phyloP scores from a whole-genome alignment of 306 rosid genomes.

The Oemleria cerasiformis region DNA sequence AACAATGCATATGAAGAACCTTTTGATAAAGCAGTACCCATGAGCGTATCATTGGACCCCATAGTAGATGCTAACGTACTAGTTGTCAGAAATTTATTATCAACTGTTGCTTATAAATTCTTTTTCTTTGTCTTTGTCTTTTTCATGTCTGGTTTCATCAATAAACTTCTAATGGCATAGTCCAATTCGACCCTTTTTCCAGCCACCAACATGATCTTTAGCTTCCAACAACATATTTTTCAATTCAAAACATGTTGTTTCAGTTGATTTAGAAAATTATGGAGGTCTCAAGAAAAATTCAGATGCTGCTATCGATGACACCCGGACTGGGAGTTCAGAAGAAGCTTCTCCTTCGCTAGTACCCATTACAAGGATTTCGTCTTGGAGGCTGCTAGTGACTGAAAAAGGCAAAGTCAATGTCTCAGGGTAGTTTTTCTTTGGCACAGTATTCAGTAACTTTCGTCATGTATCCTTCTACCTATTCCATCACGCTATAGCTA shows the following conservation, averaged over 20 bases:
- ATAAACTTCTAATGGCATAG: slow-evolving; percentile 13
- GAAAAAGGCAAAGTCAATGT: slow-evolving; percentile 56
- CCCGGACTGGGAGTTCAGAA: neutral
- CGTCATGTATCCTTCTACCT: slow-evolving; percentile 12
- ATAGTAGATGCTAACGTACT: slow-evolving; percentile 7
- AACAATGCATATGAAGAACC: neutral
- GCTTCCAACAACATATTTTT: slow-evolving; percentile 30
- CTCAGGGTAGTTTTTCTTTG: slow-evolving; percentile 40
- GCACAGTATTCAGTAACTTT: slow-evolving; percentile 9
- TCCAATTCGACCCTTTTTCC: slow-evolving; percentile 3
- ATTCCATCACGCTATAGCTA: slow-evolving; percentile 5
- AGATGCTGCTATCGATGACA: slow-evolving; percentile 12
- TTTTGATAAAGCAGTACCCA: neutral
- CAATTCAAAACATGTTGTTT: slow-evolving; percentile 45
- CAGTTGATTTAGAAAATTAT: slow-evolving; percentile 61
- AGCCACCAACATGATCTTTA: slow-evolving; percentile 3
- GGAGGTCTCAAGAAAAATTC: slow-evolving; percentile 38
- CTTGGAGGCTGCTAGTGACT: slow-evolving; percentile 51
- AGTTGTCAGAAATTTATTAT: neutral
- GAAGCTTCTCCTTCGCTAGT: slow-evolving; percentile 5
- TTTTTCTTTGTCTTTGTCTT: neutral
- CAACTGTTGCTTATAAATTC: slow-evolving; percentile 3
- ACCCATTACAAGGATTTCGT: slow-evolving; percentile 35
- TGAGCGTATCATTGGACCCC: slow-evolving; percentile 2
- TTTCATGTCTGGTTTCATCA: slow-evolving; percentile 8